Conservation (phyloP, 305 asterid genomes). For the Ilex paraguariensis region DNA sequence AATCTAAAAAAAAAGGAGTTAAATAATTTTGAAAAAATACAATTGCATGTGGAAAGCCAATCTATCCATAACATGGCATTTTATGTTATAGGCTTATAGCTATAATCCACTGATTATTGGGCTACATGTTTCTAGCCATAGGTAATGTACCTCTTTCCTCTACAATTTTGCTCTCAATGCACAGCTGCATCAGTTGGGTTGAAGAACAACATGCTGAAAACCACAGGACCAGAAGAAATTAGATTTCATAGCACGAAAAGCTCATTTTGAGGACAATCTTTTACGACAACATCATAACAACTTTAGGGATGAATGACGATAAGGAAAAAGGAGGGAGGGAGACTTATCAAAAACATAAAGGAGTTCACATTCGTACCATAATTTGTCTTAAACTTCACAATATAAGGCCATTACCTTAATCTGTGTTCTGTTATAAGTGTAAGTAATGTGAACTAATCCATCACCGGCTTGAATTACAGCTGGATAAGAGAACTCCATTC, state of each 20-base stretch:
- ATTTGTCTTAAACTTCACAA: not conserved
- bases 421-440: constrained; percentile 76
- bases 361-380: not conserved
- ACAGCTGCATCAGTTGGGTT: constrained; percentile 32
- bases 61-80: too few species aligned
- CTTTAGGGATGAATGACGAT: not conserved
- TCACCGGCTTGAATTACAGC: constrained; percentile 81
- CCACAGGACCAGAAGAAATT: not conserved
- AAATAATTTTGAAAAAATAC: too few species aligned
- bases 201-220: constrained; percentile 64
- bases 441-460: constrained; percentile 79
- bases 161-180: not conserved
- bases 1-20: too few species aligned
- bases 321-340: not conserved
- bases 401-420: constrained; percentile 57
- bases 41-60: too few species aligned
- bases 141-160: too few species aligned
- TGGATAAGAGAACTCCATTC: constrained; percentile 94
- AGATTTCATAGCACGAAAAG: not conserved
- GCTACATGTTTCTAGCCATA: too few species aligned
- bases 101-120: too few species aligned
- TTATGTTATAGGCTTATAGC: too few species aligned
- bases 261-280: not conserved
- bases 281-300: not conserved
- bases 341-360: not conserved